Conservation (phyloP, 495 filamentous ascomycete genomes). For the Pseudoneurospora amorphoporcata region DNA sequence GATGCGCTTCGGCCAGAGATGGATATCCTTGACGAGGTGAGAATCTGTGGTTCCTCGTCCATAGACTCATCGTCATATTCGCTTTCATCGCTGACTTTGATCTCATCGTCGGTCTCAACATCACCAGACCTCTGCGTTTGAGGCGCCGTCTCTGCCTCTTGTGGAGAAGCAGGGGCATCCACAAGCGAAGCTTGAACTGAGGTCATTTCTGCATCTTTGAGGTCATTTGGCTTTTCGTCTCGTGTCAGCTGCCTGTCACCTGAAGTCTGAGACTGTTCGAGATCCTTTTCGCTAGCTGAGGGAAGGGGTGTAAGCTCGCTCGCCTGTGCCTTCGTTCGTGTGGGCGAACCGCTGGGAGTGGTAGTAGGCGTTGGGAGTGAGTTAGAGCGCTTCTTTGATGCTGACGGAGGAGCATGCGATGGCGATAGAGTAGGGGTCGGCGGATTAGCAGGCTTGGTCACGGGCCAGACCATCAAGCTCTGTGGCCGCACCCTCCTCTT, state of each 20-base stretch:
- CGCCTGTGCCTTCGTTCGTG: neutral
- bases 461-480: constrained; percentile 46
- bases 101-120: constrained; percentile 6
- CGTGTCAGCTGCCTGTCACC: neutral
- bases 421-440: constrained; percentile 28
- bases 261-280: neutral
- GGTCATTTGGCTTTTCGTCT: neutral
- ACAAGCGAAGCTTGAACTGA: neutral
- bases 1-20: constrained; percentile 36
- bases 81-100: constrained; percentile 25
- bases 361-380: constrained; percentile 39
- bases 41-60: constrained; percentile 42
- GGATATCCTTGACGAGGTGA: constrained; percentile 45
- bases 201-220: neutral
- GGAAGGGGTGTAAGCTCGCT: neutral
- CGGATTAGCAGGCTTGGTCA: neutral
- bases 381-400: constrained; percentile 41
- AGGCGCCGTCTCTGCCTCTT: neutral
- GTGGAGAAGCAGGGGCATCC: neutral
- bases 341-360: constrained; percentile 1
- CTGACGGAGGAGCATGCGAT: constrained; percentile 11
- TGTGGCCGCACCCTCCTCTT: constrained; percentile 41
- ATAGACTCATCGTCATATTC: constrained; percentile 38
- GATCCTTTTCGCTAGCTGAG: neutral
- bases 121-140: neutral